phyloP scores from a whole-genome alignment of 2,329 filamentous ascomycete genomes.

The Microsporum ferrugineum region DNA sequence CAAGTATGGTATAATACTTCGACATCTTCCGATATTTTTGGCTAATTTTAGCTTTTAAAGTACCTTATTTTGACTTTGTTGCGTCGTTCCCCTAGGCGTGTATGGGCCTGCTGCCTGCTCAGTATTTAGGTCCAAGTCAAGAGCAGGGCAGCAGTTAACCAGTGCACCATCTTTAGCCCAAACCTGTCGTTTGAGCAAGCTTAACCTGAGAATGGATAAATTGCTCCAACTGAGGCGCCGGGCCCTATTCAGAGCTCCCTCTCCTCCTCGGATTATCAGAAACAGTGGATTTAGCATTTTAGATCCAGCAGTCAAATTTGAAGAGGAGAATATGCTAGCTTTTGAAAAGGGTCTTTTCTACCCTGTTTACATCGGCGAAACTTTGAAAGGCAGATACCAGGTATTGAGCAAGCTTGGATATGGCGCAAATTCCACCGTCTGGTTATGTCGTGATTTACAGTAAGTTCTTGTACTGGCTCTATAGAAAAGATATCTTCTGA shows the following conservation, averaged over 20 bases:
- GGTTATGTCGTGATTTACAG: slow-evolving; percentile 9
- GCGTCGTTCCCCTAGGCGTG: too few relatives aligned
- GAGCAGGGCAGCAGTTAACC: too few relatives aligned
- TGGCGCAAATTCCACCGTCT: slow-evolving; percentile 10
- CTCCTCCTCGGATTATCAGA: not conserved
- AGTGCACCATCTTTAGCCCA: too few relatives aligned
- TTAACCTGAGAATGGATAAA: not conserved
- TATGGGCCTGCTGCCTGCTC: too few relatives aligned
- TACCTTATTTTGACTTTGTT: too few relatives aligned
- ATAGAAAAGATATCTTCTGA: not conserved
- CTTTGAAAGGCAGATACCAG: slow-evolving; percentile 8
- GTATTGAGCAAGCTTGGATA: slow-evolving; percentile 9
- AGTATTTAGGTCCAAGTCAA: too few relatives aligned
- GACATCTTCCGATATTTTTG: too few relatives aligned
- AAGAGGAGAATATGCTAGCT: slow-evolving; percentile 9
- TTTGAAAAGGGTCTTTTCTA: slow-evolving; percentile 8
- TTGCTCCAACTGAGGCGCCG: not conserved
- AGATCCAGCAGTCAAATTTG: slow-evolving; percentile 6
- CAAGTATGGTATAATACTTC: too few relatives aligned
- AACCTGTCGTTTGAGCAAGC: too few relatives aligned
- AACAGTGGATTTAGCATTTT: not conserved
- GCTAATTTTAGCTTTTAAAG: too few relatives aligned
- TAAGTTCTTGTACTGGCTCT: not conserved
- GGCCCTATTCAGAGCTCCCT: not conserved
- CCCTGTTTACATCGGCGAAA: slow-evolving; percentile 8